Conservation (phyloP, 2,329 filamentous ascomycete genomes). For the Monosporascus sp. region DNA sequence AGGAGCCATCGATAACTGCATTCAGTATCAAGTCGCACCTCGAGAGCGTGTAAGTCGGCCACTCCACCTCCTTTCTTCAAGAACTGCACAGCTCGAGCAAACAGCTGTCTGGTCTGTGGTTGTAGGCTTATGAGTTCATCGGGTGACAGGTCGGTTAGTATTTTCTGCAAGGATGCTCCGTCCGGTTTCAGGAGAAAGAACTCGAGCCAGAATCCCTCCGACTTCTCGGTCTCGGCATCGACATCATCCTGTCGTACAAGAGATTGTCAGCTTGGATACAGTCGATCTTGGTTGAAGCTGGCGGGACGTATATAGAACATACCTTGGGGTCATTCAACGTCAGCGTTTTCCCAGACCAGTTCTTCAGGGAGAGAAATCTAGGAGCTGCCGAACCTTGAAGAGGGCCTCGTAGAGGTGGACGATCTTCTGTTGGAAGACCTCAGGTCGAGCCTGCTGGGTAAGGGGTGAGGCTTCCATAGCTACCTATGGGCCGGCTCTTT, state of each 20-base stretch:
- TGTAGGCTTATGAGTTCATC: conserved; percentile 74
- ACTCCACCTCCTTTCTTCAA: conserved; percentile 57
- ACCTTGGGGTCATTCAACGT: conserved; percentile 21
- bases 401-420: conserved; percentile 81
- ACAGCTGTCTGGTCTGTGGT: conserved; percentile 72
- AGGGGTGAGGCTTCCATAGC: conserved; percentile 85
- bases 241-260: conserved; percentile 40
- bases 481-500: conserved; percentile 4
- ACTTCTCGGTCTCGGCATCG: conserved; percentile 61
- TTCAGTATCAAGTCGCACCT: conserved; percentile 54
- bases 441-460: conserved; percentile 84
- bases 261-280: conserved; percentile 17
- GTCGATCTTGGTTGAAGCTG: conserved; percentile 1
- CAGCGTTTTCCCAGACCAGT: conserved; percentile 15
- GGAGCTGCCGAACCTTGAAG: conserved; percentile 56
- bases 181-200: conserved; percentile 90
- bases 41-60: conserved; percentile 72
- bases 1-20: conserved; percentile 9
- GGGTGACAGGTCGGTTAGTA: conserved; percentile 65
- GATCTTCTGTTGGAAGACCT: conserved; percentile 91
- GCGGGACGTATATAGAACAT: conserved; percentile 7
- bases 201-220: conserved; percentile 92
- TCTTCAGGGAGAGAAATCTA: conserved; percentile 10
- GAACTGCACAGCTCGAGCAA: conserved; percentile 64
- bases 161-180: conserved; percentile 56